Conservation (phyloP, 352 stramenopile genomes). For the Globisporangium heterothallicum region DNA sequence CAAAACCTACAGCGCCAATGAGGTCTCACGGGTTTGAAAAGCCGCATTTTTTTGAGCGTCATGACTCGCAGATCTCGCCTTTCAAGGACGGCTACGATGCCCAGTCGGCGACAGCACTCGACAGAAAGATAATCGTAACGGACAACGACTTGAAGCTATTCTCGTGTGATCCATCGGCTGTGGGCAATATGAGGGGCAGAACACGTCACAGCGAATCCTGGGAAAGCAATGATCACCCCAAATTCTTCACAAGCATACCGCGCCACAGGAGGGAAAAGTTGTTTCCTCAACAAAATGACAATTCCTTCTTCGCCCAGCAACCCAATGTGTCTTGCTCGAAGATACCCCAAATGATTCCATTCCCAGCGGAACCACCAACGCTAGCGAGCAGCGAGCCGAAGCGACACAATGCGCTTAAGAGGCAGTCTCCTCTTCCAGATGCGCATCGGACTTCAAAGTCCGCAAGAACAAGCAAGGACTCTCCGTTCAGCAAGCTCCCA, state of each 20-base stretch:
- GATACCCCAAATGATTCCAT: constrained; percentile 14
- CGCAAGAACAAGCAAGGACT: constrained; percentile 1
- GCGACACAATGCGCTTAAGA: background rate
- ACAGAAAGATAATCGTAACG: constrained; percentile 46
- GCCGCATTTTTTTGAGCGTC: background rate
- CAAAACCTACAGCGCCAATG: background rate
- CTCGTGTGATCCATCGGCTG: background rate
- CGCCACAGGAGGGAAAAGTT: constrained; percentile 18
- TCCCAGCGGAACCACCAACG: constrained; percentile 9
- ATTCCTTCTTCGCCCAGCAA: constrained; percentile 3
- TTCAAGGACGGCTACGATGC: constrained; percentile 15
- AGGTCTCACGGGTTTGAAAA: background rate
- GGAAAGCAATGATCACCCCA: background rate
- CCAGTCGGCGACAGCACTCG: constrained; percentile 28
- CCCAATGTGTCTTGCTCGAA: constrained; percentile 1
- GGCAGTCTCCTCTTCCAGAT: constrained; percentile 13
- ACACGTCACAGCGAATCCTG: background rate
- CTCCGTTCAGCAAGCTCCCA: background rate
- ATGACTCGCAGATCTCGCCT: background rate
- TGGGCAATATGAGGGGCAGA: background rate
- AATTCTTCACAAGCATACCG: background rate
- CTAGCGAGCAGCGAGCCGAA: constrained; percentile 2
- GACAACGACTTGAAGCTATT: constrained; percentile 39
- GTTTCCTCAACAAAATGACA: constrained; percentile 14
- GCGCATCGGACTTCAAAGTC: constrained; percentile 5